A percentile compares a stretch with the other conserved stretches of the same genome.
These are phyloP conservation scores for Lasiodiplodia theobromae DNA, from an alignment of 2,329 filamentous ascomycete genomes.

Conservation along the genomic window DNA sequence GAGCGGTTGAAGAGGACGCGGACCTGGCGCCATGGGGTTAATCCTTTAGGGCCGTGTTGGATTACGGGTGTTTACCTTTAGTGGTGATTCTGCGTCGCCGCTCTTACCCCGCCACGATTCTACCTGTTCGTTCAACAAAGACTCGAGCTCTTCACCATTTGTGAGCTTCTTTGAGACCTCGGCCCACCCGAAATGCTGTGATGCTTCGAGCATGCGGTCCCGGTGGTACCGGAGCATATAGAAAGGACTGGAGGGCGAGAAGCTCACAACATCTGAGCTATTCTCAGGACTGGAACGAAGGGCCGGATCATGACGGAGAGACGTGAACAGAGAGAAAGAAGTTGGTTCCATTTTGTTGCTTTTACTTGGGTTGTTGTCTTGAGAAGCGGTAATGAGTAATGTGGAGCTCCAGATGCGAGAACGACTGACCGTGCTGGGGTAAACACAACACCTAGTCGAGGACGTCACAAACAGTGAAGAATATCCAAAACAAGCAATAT, in stretches of 20 bases:
- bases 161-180: slow-evolving; percentile 42
- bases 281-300: slow-evolving; percentile 45
- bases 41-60: not conserved
- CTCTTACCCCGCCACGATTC: slow-evolving; percentile 34
- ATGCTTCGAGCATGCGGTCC: slow-evolving; percentile 74
- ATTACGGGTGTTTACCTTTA: slow-evolving; percentile 37
- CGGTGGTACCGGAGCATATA: slow-evolving; percentile 83
- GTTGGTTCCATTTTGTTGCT: slow-evolving; percentile 16
- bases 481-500: not conserved
- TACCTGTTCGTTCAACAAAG: slow-evolving; percentile 44
- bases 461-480: slow-evolving; percentile 33
- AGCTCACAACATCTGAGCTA: slow-evolving; percentile 59
- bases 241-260: slow-evolving; percentile 64
- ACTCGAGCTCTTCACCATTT: slow-evolving; percentile 44
- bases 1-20: slow-evolving; percentile 60
- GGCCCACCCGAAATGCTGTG: slow-evolving; percentile 58
- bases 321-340: slow-evolving; percentile 48
- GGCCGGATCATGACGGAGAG: slow-evolving; percentile 48
- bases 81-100: slow-evolving; percentile 35
- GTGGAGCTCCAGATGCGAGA: slow-evolving; percentile 30
- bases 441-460: not conserved
- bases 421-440: not conserved
- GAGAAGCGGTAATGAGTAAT: not conserved
- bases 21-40: slow-evolving; percentile 51
- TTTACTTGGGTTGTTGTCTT: slow-evolving; percentile 32